Conservation (phyloP, 495 filamentous ascomycete species). For the Penicillium daleae region DNA sequence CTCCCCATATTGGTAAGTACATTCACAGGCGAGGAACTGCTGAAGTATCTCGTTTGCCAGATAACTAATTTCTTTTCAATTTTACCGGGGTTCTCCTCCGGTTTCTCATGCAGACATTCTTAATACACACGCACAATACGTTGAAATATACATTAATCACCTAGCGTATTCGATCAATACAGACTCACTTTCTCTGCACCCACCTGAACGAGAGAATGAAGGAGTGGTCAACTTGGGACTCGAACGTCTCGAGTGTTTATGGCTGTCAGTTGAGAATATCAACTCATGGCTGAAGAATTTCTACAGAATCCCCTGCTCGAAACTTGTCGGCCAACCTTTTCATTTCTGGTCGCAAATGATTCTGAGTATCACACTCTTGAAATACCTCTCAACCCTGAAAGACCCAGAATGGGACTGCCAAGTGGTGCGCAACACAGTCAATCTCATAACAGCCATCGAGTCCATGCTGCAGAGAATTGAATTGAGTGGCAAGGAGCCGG, state of each 20-base stretch:
- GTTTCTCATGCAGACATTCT: slow-evolving; percentile 28
- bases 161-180: slow-evolving; percentile 29
- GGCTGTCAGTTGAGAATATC: slow-evolving; percentile 39
- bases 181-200: slow-evolving; percentile 17
- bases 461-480: slow-evolving; percentile 31
- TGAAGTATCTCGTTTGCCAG: background rate
- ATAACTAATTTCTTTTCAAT: slow-evolving; percentile 11
- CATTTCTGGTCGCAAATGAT: slow-evolving; percentile 44
- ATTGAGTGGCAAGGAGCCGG: slow-evolving; percentile 29
- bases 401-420: slow-evolving; percentile 47
- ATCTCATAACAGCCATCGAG: slow-evolving; percentile 36
- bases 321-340: slow-evolving; percentile 35
- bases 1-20: slow-evolving; percentile 26
- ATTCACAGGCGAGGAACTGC: background rate
- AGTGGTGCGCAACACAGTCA: slow-evolving; percentile 37
- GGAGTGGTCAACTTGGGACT: slow-evolving; percentile 25
- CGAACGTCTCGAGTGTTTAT: slow-evolving; percentile 39
- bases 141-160: slow-evolving; percentile 44
- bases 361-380: slow-evolving; percentile 39
- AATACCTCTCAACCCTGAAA: slow-evolving; percentile 42
- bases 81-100: background rate
- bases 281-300: slow-evolving; percentile 42
- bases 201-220: slow-evolving; percentile 13
- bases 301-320: slow-evolving; percentile 29
- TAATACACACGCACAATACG: slow-evolving; percentile 36